These are phyloP conservation scores for Suillus alpinus DNA, from an alignment of 768 basidiomycete species.

Conservation along the genomic window DNA sequence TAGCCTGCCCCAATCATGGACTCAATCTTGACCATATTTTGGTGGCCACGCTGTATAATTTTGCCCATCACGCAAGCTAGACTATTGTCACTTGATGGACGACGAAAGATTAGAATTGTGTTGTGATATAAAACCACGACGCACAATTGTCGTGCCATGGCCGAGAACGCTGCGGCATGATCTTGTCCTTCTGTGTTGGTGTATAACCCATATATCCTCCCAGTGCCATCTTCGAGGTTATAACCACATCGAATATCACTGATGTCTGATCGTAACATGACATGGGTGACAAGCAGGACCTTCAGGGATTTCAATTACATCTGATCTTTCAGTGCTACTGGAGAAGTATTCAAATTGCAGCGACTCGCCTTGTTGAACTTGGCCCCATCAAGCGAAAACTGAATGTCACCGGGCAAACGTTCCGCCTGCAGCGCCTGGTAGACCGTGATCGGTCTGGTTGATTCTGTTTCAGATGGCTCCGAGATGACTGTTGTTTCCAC, in stretches of 20 bases:
- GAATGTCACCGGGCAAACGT: constrained; percentile 38
- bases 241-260: constrained; percentile 10
- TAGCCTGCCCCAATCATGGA: constrained; percentile 17
- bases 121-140: neutral
- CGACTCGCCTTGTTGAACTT: constrained; percentile 35
- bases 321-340: neutral
- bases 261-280: constrained; percentile 20
- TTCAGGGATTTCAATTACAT: constrained; percentile 11
- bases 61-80: constrained; percentile 16
- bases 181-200: constrained; percentile 11
- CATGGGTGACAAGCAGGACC: constrained; percentile 52
- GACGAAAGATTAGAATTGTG: neutral
- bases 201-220: constrained; percentile 12
- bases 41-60: neutral
- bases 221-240: constrained; percentile 39
- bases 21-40: constrained; percentile 10
- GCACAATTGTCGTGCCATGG: constrained; percentile 8
- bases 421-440: constrained; percentile 48
- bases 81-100: constrained; percentile 15
- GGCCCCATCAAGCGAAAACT: constrained; percentile 45
- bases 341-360: neutral
- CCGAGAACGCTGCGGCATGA: constrained; percentile 6
- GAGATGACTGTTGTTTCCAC: constrained; percentile 8
- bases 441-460: constrained; percentile 51
- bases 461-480: constrained; percentile 5